These are phyloP conservation scores for Russula ochroleuca DNA, from an alignment of 768 basidiomycete genomes.

Conservation along the genomic window DNA sequence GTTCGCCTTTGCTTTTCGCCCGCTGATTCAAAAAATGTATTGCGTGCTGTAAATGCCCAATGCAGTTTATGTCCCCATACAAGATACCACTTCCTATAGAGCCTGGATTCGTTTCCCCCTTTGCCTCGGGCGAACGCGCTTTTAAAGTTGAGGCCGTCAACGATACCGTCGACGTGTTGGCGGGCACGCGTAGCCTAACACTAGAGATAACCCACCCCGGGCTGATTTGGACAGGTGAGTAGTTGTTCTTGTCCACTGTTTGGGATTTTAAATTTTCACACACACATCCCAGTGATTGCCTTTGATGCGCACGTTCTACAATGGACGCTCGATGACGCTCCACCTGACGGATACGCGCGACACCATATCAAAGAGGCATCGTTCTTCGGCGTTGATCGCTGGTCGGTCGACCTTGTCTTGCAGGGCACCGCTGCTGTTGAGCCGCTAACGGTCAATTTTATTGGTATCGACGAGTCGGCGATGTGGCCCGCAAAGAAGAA, in stretches of 20 bases:
- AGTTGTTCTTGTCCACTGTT: not conserved
- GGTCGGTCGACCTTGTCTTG: conserved; percentile 68
- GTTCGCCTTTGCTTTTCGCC: not conserved
- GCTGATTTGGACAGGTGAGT: conserved; percentile 79
- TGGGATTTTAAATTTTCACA: not conserved
- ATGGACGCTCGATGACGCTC: conserved; percentile 79
- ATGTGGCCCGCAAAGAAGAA: conserved; percentile 72
- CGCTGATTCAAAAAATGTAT: not conserved
- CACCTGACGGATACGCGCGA: conserved; percentile 67
- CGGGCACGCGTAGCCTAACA: conserved; percentile 66
- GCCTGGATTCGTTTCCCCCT: conserved; percentile 31
- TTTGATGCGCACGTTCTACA: conserved; percentile 86
- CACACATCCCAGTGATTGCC: conserved; percentile 55
- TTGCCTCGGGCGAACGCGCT: conserved; percentile 31
- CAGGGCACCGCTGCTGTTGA: conserved; percentile 33
- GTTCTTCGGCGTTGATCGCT: conserved; percentile 71
- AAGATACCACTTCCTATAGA: conserved; percentile 62
- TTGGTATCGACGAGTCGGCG: conserved; percentile 76
- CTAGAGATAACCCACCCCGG: conserved; percentile 72
- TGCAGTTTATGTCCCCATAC: conserved; percentile 78
- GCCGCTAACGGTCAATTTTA: conserved; percentile 54
- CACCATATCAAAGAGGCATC: conserved; percentile 93
- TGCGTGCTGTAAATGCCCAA: conserved; percentile 10
- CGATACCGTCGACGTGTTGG: conserved; percentile 47
- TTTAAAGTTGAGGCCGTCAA: conserved; percentile 59